Percentiles rank a stretch among this genome's conserved stretches.
phyloP scores from a whole-genome alignment of 2,329 filamentous ascomycete species.

The Trichoderma sp. region DNA sequence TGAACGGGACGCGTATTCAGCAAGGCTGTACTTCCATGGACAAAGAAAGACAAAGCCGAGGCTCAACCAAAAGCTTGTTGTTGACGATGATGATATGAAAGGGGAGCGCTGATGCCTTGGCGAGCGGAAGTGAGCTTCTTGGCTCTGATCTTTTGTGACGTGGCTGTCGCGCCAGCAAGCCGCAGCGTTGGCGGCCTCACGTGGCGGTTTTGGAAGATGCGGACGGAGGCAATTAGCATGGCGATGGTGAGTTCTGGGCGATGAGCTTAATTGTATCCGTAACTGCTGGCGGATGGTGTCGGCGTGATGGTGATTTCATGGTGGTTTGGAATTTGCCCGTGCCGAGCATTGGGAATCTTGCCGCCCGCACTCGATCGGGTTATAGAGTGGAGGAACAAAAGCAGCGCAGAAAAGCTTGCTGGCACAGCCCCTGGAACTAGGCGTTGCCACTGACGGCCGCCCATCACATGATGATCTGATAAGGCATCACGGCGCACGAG shows the following conservation, averaged over 20 bases:
- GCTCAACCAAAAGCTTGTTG: background rate
- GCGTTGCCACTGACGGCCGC: conserved; percentile 15
- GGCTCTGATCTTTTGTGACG: background rate
- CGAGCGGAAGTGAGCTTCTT: background rate
- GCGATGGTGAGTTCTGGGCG: background rate
- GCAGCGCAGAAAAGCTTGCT: conserved; percentile 4
- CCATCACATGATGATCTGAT: conserved; percentile 18
- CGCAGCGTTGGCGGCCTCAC: conserved; percentile 9
- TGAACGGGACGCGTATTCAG: background rate
- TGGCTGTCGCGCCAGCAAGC: conserved; percentile 2
- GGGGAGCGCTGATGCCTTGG: conserved; percentile 1
- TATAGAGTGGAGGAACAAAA: background rate
- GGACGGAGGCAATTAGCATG: background rate
- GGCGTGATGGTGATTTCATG: background rate
- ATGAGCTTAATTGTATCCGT: background rate
- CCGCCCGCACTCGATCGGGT: background rate
- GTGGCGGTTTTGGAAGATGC: conserved; percentile 8
- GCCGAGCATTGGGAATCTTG: background rate
- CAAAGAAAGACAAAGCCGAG: background rate
- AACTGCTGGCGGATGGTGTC: background rate
- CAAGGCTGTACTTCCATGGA: background rate
- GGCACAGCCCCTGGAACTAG: conserved; percentile 17
- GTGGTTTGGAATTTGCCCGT: background rate
- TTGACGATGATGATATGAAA: background rate
- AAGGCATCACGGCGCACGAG: background rate